Evolutionary conservation across 2,329 filamentous ascomycete species (phyloP).

Genomic region (Fusarium proliferatum): DNA sequence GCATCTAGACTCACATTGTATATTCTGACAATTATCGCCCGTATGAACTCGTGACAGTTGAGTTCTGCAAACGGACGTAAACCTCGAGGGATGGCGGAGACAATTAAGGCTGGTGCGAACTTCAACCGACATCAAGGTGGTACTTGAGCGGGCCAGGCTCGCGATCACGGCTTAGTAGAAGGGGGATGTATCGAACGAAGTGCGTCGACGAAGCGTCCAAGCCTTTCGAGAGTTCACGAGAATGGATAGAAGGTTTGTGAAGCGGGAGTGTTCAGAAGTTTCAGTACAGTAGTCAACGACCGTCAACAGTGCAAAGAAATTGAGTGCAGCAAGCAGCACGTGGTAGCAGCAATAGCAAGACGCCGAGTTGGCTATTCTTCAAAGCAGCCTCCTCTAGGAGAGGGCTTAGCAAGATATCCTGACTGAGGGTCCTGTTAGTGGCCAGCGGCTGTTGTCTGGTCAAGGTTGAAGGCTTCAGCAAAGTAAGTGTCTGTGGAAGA

Average conservation of each 20-base stretch:
- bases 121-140: constrained; percentile 71
- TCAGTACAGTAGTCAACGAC: constrained; percentile 9
- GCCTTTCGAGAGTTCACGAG: constrained; percentile 10
- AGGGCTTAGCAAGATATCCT: constrained; percentile 42
- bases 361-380: constrained; percentile 42
- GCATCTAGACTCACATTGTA: constrained; percentile 54
- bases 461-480: constrained; percentile 14
- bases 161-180: constrained; percentile 32
- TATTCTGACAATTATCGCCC: constrained; percentile 67
- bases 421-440: constrained; percentile 37
- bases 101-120: constrained; percentile 66
- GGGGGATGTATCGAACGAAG: constrained; percentile 11
- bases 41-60: constrained; percentile 66
- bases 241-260: constrained; percentile 4
- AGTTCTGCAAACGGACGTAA: constrained; percentile 67
- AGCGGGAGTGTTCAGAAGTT: constrained; percentile 4
- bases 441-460: constrained; percentile 35
- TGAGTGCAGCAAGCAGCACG: constrained; percentile 36
- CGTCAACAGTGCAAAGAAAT: constrained; percentile 10
- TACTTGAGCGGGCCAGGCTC: constrained; percentile 49
- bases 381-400: constrained; percentile 34
- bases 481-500: constrained; percentile 10
- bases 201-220: constrained; percentile 17
- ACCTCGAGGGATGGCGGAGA: constrained; percentile 66
- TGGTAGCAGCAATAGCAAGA: constrained; percentile 41